A percentile compares a stretch with the other conserved stretches of the same genome.
These are phyloP conservation scores for Phylloporus rhodoxanthus DNA, from an alignment of 768 basidiomycete genomes.

Conservation along the genomic window DNA sequence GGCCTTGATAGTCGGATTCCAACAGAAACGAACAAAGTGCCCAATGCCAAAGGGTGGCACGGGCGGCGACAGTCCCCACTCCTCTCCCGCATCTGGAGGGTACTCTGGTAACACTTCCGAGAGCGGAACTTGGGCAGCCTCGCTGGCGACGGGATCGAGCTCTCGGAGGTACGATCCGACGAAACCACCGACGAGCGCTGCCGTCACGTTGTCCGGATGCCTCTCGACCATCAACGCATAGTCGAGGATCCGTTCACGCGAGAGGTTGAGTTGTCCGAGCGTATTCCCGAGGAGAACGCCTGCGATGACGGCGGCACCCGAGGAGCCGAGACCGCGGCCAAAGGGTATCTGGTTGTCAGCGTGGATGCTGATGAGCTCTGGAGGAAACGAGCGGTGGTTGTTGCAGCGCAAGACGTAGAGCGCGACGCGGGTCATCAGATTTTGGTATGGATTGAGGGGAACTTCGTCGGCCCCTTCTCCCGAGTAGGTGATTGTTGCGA, in stretches of 20 bases:
- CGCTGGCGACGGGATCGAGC: constrained; percentile 71
- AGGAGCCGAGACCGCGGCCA: constrained; percentile 94
- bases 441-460: constrained; percentile 92
- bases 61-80: constrained; percentile 89
- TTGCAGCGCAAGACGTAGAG: constrained; percentile 97
- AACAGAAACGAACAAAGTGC: constrained; percentile 86
- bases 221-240: constrained; percentile 99
- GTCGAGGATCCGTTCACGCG: constrained; percentile 75
- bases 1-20: constrained; percentile 81
- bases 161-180: constrained; percentile 94
- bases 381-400: constrained; percentile 66
- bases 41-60: constrained; percentile 86
- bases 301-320: constrained; percentile 97
- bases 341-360: constrained; percentile 94
- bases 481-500: constrained; percentile 66
- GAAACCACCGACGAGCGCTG: constrained; percentile 94
- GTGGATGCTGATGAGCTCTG: constrained; percentile 60
- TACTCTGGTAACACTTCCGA: constrained; percentile 96
- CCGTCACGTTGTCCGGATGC: constrained; percentile 98
- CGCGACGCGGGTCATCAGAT: constrained; percentile 93
- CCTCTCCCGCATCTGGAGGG: constrained; percentile 84
- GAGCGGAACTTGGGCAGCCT: constrained; percentile 85
- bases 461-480: constrained; percentile 91
- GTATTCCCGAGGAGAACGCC: constrained; percentile 86
- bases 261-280: constrained; percentile 69